phyloP scores from a whole-genome alignment of 1,284 basidiomycete genomes.

The Ceratobasidium sp. region DNA sequence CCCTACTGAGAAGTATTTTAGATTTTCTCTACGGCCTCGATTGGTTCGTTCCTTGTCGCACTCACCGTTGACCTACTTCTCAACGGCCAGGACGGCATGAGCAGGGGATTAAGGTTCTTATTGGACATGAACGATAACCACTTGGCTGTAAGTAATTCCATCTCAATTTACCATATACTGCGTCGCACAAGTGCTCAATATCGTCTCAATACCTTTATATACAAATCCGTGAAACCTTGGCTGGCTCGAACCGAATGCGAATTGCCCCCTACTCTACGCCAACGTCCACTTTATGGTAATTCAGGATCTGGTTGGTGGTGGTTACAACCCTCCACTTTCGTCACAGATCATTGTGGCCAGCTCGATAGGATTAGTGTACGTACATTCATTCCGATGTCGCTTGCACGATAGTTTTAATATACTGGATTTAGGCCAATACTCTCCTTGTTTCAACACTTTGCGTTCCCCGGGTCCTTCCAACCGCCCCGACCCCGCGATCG shows the following conservation, averaged over 20 bases:
- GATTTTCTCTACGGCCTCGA: slow-evolving; percentile 26
- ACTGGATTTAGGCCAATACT: slow-evolving; percentile 9
- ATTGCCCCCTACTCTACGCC: too few species aligned
- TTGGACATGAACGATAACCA: slow-evolving; percentile 36
- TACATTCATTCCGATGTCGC: not conserved
- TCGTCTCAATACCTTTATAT: not conserved
- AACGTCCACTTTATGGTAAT: not conserved
- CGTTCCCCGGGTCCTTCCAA: slow-evolving; percentile 22
- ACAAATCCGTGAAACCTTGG: not conserved
- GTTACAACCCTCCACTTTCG: slow-evolving; percentile 29
- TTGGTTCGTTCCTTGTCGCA: slow-evolving; percentile 27
- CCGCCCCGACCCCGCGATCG: slow-evolving; percentile 15
- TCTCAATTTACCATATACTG: not conserved
- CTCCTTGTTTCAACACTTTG: slow-evolving; percentile 15
- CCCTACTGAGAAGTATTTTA: not conserved
- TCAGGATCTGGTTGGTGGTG: slow-evolving; percentile 31
- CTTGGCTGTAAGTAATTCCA: slow-evolving; percentile 9
- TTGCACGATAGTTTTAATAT: not conserved
- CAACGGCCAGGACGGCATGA: slow-evolving; percentile 34
- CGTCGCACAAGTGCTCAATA: not conserved
- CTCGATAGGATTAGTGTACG: slow-evolving; percentile 25
- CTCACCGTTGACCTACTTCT: slow-evolving; percentile 17
- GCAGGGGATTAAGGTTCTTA: slow-evolving; percentile 25
- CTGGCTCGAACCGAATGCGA: too few species aligned
- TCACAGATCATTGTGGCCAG: slow-evolving; percentile 21